Conservation (phyloP, 306 rosid genomes). For the Cicer cuneatum region DNA sequence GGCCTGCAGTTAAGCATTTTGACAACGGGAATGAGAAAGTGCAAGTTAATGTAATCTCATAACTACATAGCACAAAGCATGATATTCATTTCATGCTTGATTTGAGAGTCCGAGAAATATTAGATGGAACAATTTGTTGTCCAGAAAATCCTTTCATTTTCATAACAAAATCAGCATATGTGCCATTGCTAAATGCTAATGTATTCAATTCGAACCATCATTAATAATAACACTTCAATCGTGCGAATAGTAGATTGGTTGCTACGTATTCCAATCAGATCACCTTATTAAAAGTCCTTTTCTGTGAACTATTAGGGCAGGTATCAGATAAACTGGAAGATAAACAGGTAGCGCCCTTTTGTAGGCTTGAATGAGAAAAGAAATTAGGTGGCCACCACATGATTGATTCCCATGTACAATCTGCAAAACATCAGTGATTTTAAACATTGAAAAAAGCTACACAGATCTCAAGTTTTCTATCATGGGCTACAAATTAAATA, state of each 20-base stretch:
- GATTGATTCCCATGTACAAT: slow-evolving; percentile 89
- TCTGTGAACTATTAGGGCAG: slow-evolving; percentile 93
- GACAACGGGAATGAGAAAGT: slow-evolving; percentile 30
- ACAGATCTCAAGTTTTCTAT: slow-evolving; percentile 26
- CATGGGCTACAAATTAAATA: slow-evolving; percentile 18
- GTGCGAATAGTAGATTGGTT: slow-evolving; percentile 33
- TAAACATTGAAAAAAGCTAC: slow-evolving; percentile 23
- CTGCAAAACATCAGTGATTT: slow-evolving; percentile 58
- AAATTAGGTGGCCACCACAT: slow-evolving; percentile 69
- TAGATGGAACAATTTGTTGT: slow-evolving; percentile 37
- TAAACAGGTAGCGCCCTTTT: slow-evolving; percentile 93
- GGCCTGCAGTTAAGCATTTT: slow-evolving; percentile 66
- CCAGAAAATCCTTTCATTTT: neutral
- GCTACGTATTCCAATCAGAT: slow-evolving; percentile 35
- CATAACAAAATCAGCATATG: slow-evolving; percentile 28
- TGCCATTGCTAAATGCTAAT: slow-evolving; percentile 6
- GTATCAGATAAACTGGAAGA: slow-evolving; percentile 91
- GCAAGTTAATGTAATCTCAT: slow-evolving; percentile 23
- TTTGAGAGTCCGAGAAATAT: slow-evolving; percentile 36
- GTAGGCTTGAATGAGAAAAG: slow-evolving; percentile 86
- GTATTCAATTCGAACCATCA: slow-evolving; percentile 29
- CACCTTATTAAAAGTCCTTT: slow-evolving; percentile 84
- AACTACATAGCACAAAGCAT: slow-evolving; percentile 22
- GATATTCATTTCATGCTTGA: slow-evolving; percentile 24
- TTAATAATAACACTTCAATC: slow-evolving; percentile 10